Evolutionary conservation across 768 basidiomycete genomes (phyloP), one percentile per base, ranked within the genome.

Genomic region (Porpolomopsis calyptriformis): DNA sequence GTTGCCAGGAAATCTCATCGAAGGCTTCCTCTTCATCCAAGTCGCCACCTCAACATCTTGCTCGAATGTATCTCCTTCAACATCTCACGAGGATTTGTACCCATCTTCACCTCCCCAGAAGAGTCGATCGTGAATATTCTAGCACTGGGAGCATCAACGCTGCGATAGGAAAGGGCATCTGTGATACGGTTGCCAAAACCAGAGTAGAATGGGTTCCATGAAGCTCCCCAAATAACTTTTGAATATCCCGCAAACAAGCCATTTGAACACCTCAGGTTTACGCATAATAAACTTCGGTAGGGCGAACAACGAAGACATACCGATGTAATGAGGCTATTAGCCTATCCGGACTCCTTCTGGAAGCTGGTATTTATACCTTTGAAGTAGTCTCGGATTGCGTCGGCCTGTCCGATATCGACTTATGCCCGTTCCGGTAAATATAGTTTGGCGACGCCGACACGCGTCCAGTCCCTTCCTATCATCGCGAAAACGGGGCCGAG

Each of bases 231-330:
- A 97, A 99, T 4, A 98, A 62, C 18, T 91, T 72, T 53, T 88
- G 88, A 45, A 98, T 94, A 64, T 98, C 96, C 35, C 92, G 76
- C 48, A 98, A 66, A 65, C 93, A 97, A 1, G 94, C 92, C 96
- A 99, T 99, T 99, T 99, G 76, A 99, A 99, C n/a, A 98, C 77
- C 59, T 99, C 96, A 0, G 96, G 96, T 63, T 98, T 97, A 29
- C 93, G 83, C 85, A 98, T 87, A 57, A 99, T 94, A 12, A n/a
- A 99, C 94, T 66, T 99, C 96, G 3, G 92, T 96, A 11, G 40
- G 16, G 6, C 14, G 14, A 20, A 7, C 35, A 11, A 38, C 16
- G 4, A 40, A 10, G 23, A 36, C 78, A 52, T 53, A 90, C 92
- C 96, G 80, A 64, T 98, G 96, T 33, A 98, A 65, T 12, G 89